phyloP scores from a whole-genome alignment of 345 rosid species.

The Kandelia obovata region DNA sequence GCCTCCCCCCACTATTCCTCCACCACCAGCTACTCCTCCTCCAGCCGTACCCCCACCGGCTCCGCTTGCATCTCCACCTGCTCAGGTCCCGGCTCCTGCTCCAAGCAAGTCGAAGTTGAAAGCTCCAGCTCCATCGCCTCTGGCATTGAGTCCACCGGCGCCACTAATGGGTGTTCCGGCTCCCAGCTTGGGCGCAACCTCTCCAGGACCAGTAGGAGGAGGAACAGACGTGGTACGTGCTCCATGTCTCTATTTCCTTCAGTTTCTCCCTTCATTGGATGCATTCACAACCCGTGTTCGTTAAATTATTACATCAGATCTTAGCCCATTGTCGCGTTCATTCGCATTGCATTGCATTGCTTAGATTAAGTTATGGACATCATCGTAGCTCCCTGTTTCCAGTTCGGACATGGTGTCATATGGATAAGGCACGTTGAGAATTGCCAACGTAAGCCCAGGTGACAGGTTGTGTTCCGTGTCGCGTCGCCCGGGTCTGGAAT shows the following conservation, averaged over 20 bases:
- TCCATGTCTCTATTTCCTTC: not conserved
- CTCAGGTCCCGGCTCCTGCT: constrained; percentile 50
- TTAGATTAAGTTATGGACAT: not conserved
- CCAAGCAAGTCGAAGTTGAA: constrained; percentile 41
- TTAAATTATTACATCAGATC: too few relatives aligned
- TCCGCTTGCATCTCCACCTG: constrained; percentile 65
- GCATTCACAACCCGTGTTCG: too few relatives aligned
- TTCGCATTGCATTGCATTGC: too few relatives aligned
- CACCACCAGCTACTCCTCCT: constrained; percentile 34
- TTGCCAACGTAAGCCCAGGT: not conserved
- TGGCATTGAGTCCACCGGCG: constrained; percentile 42
- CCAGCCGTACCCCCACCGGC: constrained; percentile 44
- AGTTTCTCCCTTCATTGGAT: too few relatives aligned
- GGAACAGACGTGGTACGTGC: constrained; percentile 31
- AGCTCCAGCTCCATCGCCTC: constrained; percentile 47
- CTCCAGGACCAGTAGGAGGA: constrained; percentile 52
- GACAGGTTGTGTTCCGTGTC: not conserved
- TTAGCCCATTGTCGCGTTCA: too few relatives aligned
- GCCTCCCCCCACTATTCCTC: constrained; percentile 41
- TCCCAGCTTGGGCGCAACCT: constrained; percentile 31
- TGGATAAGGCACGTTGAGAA: not conserved
- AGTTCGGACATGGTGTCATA: not conserved
- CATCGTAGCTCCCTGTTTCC: not conserved
- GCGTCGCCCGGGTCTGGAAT: not conserved
- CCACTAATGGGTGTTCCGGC: constrained; percentile 52